Conservation (phyloP, 768 basidiomycete species). For the Leucocoprinus leucothites region DNA sequence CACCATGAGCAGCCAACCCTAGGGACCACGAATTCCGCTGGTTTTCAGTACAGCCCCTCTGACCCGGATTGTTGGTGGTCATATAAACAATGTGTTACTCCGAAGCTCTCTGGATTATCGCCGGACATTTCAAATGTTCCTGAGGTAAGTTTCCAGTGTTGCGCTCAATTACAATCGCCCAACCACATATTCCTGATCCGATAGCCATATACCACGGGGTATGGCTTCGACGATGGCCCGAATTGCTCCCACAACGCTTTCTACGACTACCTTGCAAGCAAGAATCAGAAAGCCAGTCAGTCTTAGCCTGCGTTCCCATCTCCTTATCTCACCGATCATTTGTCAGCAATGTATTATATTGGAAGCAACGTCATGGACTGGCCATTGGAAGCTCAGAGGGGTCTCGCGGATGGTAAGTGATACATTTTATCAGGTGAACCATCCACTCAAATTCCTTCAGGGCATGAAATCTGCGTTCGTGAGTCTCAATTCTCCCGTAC, state of each 20-base stretch:
- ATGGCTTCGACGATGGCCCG: slow-evolving; percentile 64
- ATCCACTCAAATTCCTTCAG: slow-evolving; percentile 18
- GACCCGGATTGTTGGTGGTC: slow-evolving; percentile 61
- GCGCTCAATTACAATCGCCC: not conserved
- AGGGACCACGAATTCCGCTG: slow-evolving; percentile 6
- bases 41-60: slow-evolving; percentile 25
- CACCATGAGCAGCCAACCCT: not conserved
- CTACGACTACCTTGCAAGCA: slow-evolving; percentile 47
- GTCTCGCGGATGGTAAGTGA: slow-evolving; percentile 42
- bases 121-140: slow-evolving; percentile 45
- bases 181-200: not conserved
- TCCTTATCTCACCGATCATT: not conserved
- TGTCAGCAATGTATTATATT: slow-evolving; percentile 57
- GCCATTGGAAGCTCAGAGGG: slow-evolving; percentile 56
- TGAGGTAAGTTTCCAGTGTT: slow-evolving; percentile 31
- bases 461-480: slow-evolving; percentile 62
- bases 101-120: slow-evolving; percentile 41
- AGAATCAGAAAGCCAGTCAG: slow-evolving; percentile 62
- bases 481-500: slow-evolving; percentile 25
- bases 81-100: slow-evolving; percentile 36
- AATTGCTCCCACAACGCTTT: slow-evolving; percentile 64
- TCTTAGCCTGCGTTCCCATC: slow-evolving; percentile 4
- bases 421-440: not conserved
- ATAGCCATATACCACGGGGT: slow-evolving; percentile 54
- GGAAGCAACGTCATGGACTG: slow-evolving; percentile 56